Percentiles rank a stretch among this genome's conserved stretches.
phyloP scores from a whole-genome alignment of 768 basidiomycete genomes.

The Amanita phalloides region DNA sequence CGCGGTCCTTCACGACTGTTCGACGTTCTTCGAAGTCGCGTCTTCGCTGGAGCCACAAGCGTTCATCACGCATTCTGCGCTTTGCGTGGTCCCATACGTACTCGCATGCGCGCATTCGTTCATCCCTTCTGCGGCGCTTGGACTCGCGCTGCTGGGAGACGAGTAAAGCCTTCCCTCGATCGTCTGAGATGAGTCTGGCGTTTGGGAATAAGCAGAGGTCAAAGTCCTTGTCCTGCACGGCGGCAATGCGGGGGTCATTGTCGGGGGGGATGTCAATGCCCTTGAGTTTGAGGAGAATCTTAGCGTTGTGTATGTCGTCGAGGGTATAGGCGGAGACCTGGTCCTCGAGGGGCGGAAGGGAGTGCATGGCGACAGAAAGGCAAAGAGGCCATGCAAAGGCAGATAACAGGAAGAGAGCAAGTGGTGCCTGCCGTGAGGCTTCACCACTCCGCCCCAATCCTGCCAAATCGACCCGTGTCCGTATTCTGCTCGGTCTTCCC shows the following conservation, averaged over 20 bases:
- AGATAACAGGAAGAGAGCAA: conserved; percentile 8
- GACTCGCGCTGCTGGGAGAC: conserved; percentile 27
- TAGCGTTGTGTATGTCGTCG: conserved; percentile 58
- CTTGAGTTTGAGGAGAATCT: conserved; percentile 50
- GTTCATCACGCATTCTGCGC: conserved; percentile 28
- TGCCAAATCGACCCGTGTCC: conserved; percentile 28
- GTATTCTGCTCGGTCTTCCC: conserved; percentile 25
- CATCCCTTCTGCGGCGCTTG: conserved; percentile 23
- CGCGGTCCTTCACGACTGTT: conserved; percentile 16
- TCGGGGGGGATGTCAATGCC: conserved; percentile 51
- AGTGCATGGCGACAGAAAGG: conserved; percentile 30
- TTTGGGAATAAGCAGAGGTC: conserved; percentile 35
- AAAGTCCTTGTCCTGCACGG: conserved; percentile 44
- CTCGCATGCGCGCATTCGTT: conserved; percentile 34
- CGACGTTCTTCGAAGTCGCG: conserved; percentile 20
- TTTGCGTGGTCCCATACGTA: conserved; percentile 38
- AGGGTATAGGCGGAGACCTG: conserved; percentile 56
- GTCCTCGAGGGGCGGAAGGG: conserved; percentile 38
- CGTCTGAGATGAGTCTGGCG: conserved; percentile 28
- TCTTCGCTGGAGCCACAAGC: conserved; percentile 19
- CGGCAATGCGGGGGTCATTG: conserved; percentile 52
- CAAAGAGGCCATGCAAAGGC: conserved; percentile 8
- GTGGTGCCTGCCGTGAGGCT: conserved; percentile 7
- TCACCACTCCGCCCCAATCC: conserved; percentile 13
- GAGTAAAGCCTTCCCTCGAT: conserved; percentile 27